These are phyloP conservation scores for Ricinus communis DNA, from an alignment of 345 rosid genomes.

Conservation along the genomic window DNA sequence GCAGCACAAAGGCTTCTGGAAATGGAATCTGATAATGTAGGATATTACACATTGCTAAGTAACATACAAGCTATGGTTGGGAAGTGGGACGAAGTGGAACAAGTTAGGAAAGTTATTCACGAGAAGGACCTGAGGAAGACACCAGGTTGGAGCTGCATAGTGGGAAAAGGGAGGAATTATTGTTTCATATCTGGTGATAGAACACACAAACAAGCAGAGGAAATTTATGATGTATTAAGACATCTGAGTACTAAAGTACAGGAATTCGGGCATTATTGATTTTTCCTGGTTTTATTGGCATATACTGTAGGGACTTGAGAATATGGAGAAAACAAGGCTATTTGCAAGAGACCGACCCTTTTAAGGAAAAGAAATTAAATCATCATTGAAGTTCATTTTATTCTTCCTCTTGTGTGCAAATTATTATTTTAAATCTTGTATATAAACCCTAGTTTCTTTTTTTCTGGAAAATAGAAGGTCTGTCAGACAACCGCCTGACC, in stretches of 20 bases:
- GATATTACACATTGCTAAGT: neutral
- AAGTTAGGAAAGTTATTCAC: neutral
- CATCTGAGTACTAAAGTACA: slow-evolving; percentile 13
- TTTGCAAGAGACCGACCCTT: too few relatives aligned
- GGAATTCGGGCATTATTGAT: neutral
- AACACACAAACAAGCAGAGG: slow-evolving; percentile 17
- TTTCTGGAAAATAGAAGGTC: too few relatives aligned
- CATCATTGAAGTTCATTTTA: too few relatives aligned
- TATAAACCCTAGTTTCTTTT: too few relatives aligned
- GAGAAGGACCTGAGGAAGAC: slow-evolving; percentile 7
- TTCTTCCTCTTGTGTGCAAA: too few relatives aligned
- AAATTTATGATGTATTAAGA: slow-evolving; percentile 21
- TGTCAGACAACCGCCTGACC: too few relatives aligned
- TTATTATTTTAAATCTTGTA: too few relatives aligned
- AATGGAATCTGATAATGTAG: slow-evolving; percentile 1
- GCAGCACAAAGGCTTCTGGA: neutral
- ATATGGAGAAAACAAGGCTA: too few relatives aligned
- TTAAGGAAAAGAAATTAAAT: too few relatives aligned
- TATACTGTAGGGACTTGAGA: too few relatives aligned
- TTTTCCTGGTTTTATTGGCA: too few relatives aligned
- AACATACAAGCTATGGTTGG: slow-evolving; percentile 1
- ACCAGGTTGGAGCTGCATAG: neutral
- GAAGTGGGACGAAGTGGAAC: slow-evolving; percentile 1
- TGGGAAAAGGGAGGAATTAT: slow-evolving; percentile 12
- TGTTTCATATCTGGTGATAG: slow-evolving; percentile 32